A percentile compares a stretch with the other conserved stretches of the same genome.
Conservation (phyloP, 2,329 filamentous ascomycete genomes). For the Fusarium anguioides region DNA sequence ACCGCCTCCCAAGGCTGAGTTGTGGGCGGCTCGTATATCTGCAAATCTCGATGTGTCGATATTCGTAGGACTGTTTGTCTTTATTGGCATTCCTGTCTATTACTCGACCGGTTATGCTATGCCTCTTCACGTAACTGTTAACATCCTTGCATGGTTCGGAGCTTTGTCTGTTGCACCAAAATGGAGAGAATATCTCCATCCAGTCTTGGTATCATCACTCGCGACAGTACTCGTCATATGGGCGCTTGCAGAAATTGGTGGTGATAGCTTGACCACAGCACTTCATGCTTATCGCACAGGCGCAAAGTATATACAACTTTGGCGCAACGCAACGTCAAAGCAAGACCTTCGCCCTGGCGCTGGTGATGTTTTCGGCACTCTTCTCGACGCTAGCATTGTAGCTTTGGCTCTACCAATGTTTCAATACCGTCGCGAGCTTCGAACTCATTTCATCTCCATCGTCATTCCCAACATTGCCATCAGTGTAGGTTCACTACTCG, state of each 20-base stretch:
- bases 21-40: slow-evolving; percentile 61
- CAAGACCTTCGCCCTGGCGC: slow-evolving; percentile 58
- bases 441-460: slow-evolving; percentile 64
- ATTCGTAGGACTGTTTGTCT: slow-evolving; percentile 59
- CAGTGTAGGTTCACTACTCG: slow-evolving; percentile 65
- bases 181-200: slow-evolving; percentile 66
- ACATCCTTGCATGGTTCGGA: slow-evolving; percentile 63
- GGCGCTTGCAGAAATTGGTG: slow-evolving; percentile 60
- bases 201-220: slow-evolving; percentile 66
- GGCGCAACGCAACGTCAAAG: slow-evolving; percentile 50
- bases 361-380: slow-evolving; percentile 65
- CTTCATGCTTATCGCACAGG: slow-evolving; percentile 63
- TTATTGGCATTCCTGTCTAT: slow-evolving; percentile 66
- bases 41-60: slow-evolving; percentile 58
- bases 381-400: slow-evolving; percentile 69
- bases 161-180: slow-evolving; percentile 60
- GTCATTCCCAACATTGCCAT: slow-evolving; percentile 63
- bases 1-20: slow-evolving; percentile 58
- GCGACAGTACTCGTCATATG: slow-evolving; percentile 65
- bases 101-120: slow-evolving; percentile 64
- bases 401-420: slow-evolving; percentile 71
- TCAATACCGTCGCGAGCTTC: slow-evolving; percentile 67
- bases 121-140: slow-evolving; percentile 60
- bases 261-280: slow-evolving; percentile 54
- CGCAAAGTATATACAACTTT: slow-evolving; percentile 64